Evolutionary conservation across 345 rosid genomes (phyloP), one percentile per base, ranked within the genome.

Genomic region (Gossypium rotundifolium): DNA sequence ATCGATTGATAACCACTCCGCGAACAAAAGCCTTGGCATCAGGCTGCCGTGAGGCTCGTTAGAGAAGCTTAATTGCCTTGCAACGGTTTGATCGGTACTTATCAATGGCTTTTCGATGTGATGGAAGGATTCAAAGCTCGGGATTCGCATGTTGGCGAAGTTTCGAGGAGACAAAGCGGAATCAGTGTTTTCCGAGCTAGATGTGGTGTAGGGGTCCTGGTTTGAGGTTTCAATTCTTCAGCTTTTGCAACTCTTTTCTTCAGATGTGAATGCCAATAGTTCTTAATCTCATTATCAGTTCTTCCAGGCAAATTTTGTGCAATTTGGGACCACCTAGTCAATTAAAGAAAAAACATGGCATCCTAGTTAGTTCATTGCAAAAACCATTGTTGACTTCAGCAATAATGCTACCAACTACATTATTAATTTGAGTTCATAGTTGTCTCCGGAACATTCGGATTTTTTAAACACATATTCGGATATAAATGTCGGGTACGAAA

Each of bases 281-380:
- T 95, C 83, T 95, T 95, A 46, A 95, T 90, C 82, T 95, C 98
- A 44, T 92, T 93, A 64, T 95, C 97, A 7, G 99, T 95, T 85
- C 99, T 89, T 77, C 99, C 99, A 1, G 98, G 94, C 83, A 95
- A 82, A 49, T 83, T 89, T 68, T 82, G 92, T 4, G 98, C 93
- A 57, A 94, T 94, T 70, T 87, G 85, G 9, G 97, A 94, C 98
- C 98, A 94, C 80, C 98, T 94, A 64, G 44, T 76, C 76, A 75
- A 17, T 13, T 17, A 58, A 20, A 55, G 9, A 59, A 57, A 45
- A 53, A 75, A 9, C 2, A 59, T 6, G 45, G 11, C 51, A 73
- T 51, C 22, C 17, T 52, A 3, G 20, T 48, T 22, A 48, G 29
- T 42, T 42, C 13, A 22, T 42, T n/a, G 48, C 9, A 38, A 63